A percentile compares a stretch with the other conserved stretches of the same genome.
Conservation (phyloP, 352 stramenopile genomes). For the Halophytophthora polymorphica region DNA sequence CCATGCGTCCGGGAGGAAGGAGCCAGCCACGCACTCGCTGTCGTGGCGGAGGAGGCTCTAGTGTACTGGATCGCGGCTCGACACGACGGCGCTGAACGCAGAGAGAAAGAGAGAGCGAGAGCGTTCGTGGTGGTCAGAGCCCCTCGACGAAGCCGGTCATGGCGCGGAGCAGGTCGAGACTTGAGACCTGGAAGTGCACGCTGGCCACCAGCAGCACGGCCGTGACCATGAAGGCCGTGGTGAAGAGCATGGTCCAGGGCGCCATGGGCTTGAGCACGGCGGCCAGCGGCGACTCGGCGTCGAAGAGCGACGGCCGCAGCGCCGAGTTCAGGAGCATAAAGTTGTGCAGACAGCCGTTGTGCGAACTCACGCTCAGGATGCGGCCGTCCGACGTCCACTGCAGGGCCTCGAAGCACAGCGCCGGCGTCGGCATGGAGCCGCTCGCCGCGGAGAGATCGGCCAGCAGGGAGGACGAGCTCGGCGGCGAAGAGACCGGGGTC, state of each 20-base stretch:
- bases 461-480: slow-evolving; percentile 21
- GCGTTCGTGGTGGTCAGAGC: slow-evolving; percentile 9
- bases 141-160: slow-evolving; percentile 66
- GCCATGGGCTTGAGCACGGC: slow-evolving; percentile 60
- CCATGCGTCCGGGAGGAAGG: no score
- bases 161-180: slow-evolving; percentile 49
- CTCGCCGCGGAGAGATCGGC: slow-evolving; percentile 20
- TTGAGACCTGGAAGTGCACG: slow-evolving; percentile 46
- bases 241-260: slow-evolving; percentile 61
- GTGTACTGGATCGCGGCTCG: no score
- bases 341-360: slow-evolving; percentile 86
- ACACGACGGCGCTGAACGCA: no score
- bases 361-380: slow-evolving; percentile 86
- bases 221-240: slow-evolving; percentile 46
- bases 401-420: slow-evolving; percentile 68
- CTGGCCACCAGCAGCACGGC: slow-evolving; percentile 45
- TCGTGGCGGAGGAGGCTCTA: no score
- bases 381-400: slow-evolving; percentile 88
- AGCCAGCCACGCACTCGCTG: no score
- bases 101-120: no score
- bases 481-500: slow-evolving; percentile 6
- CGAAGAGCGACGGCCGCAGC: slow-evolving; percentile 55
- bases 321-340: slow-evolving; percentile 81
- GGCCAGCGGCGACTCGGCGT: slow-evolving; percentile 55
- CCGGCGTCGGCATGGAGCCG: slow-evolving; percentile 21